Conservation (phyloP, 1,284 basidiomycete genomes). For the Malassezia vespertilionis region DNA sequence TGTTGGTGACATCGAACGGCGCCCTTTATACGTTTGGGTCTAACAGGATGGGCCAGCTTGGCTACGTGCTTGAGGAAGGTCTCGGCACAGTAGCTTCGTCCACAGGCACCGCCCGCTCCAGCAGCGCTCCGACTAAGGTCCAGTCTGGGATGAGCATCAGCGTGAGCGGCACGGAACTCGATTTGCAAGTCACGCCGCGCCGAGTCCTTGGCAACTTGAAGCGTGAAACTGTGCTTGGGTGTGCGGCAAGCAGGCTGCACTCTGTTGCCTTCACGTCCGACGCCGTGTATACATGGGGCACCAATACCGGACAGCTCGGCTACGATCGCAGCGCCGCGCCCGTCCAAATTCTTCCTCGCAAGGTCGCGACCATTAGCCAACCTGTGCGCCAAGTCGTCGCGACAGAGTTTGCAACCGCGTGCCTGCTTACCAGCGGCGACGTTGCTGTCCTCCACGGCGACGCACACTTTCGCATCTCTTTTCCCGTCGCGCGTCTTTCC, state of each 20-base stretch:
- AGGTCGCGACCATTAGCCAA: slow-evolving; percentile 56
- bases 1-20: slow-evolving; percentile 67
- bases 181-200: slow-evolving; percentile 64
- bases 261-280: slow-evolving; percentile 77
- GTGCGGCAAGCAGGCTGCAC: slow-evolving; percentile 75
- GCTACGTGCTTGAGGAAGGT: slow-evolving; percentile 65
- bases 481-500: slow-evolving; percentile 25
- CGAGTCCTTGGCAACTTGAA: slow-evolving; percentile 67
- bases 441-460: slow-evolving; percentile 76
- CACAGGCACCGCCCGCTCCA: slow-evolving; percentile 19
- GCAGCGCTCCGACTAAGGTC: slow-evolving; percentile 50
- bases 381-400: slow-evolving; percentile 45
- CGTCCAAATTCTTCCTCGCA: slow-evolving; percentile 67
- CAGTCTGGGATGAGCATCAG: slow-evolving; percentile 9
- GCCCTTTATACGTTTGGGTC: slow-evolving; percentile 82
- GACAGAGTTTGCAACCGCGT: slow-evolving; percentile 67
- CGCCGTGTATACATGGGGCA: slow-evolving; percentile 90
- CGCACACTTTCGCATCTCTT: slow-evolving; percentile 59
- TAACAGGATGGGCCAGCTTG: slow-evolving; percentile 62
- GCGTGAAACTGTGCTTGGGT: slow-evolving; percentile 67
- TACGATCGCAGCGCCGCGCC: slow-evolving; percentile 55
- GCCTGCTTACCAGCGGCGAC: slow-evolving; percentile 62
- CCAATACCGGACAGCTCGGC: slow-evolving; percentile 84
- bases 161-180: slow-evolving; percentile 22
- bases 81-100: slow-evolving; percentile 25